Percentiles rank a stretch among this genome's conserved stretches.
phyloP scores from a whole-genome alignment of 2,329 filamentous ascomycete species.

The Aschersonia sp. region DNA sequence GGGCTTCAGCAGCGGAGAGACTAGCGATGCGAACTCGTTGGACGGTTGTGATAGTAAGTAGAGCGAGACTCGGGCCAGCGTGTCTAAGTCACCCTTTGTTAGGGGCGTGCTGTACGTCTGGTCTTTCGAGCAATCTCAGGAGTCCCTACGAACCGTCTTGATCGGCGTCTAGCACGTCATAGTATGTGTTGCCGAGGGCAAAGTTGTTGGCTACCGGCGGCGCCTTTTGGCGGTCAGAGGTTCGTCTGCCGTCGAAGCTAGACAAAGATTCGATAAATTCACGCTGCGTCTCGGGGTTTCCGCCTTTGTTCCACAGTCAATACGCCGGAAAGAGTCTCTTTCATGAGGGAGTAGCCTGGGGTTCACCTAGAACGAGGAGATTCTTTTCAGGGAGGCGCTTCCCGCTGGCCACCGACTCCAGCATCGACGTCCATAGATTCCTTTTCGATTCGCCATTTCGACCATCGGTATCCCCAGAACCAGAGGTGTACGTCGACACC shows the following conservation, averaged over 20 bases:
- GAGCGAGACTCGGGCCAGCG: slow-evolving; percentile 73
- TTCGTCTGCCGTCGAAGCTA: slow-evolving; percentile 36
- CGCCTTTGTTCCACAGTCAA: slow-evolving; percentile 36
- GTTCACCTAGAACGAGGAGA: slow-evolving; percentile 63
- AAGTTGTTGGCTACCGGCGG: slow-evolving; percentile 84
- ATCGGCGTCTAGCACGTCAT: slow-evolving; percentile 84
- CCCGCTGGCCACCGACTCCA: slow-evolving; percentile 78
- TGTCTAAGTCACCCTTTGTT: slow-evolving; percentile 42
- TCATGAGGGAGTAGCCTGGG: background rate
- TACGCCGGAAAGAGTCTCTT: background rate
- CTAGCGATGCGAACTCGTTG: slow-evolving; percentile 64
- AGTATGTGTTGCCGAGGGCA: slow-evolving; percentile 86
- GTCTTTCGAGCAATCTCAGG: too few species aligned
- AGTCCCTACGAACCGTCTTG: slow-evolving; percentile 56
- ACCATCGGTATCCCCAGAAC: slow-evolving; percentile 37
- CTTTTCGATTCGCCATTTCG: slow-evolving; percentile 61
- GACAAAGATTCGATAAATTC: slow-evolving; percentile 62
- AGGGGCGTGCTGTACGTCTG: background rate
- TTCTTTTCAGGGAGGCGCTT: slow-evolving; percentile 88
- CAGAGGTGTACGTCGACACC: slow-evolving; percentile 43
- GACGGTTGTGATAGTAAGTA: slow-evolving; percentile 82
- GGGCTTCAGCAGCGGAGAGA: slow-evolving; percentile 72
- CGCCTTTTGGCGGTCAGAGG: slow-evolving; percentile 42
- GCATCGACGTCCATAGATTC: slow-evolving; percentile 88
- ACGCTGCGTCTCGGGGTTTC: slow-evolving; percentile 66